Evolutionary conservation across 768 basidiomycete species (phyloP).

Genomic region (Suillus weaverae): DNA sequence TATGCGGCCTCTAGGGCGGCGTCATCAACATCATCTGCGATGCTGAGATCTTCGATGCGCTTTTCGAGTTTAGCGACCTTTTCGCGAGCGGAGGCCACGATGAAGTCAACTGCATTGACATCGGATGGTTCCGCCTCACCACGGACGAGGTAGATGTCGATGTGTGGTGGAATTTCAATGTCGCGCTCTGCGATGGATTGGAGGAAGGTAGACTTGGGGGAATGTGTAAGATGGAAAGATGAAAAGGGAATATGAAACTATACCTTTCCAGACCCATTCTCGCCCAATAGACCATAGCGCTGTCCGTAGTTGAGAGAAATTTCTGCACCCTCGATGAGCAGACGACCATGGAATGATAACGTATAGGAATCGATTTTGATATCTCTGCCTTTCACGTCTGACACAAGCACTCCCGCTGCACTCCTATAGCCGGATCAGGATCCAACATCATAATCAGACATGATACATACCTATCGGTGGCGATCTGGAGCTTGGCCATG

Average conservation of each 20-base stretch:
- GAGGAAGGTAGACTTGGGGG: slow-evolving; percentile 83
- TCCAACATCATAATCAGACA: neutral
- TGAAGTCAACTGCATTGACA: slow-evolving; percentile 96
- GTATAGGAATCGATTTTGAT: slow-evolving; percentile 97
- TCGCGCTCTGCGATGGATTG: slow-evolving; percentile 95
- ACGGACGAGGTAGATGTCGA: slow-evolving; percentile 96
- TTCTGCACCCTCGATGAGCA: slow-evolving; percentile 66
- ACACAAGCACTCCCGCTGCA: slow-evolving; percentile 88
- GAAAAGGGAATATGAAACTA: slow-evolving; percentile 12
- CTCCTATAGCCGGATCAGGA: slow-evolving; percentile 51
- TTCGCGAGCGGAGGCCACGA: slow-evolving; percentile 85
- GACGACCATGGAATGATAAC: slow-evolving; percentile 94
- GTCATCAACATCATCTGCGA: slow-evolving; percentile 90
- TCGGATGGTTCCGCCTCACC: slow-evolving; percentile 97
- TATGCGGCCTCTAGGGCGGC: slow-evolving; percentile 83
- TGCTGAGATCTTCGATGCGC: slow-evolving; percentile 88
- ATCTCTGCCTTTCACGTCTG: slow-evolving; percentile 90
- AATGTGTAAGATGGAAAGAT: slow-evolving; percentile 10
- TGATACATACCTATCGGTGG: slow-evolving; percentile 76
- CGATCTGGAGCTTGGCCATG: slow-evolving; percentile 89
- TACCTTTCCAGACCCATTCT: slow-evolving; percentile 99
- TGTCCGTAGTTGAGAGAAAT: slow-evolving; percentile 87
- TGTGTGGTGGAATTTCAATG: slow-evolving; percentile 89
- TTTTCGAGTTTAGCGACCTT: slow-evolving; percentile 94
- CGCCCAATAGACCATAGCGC: slow-evolving; percentile 92